phyloP scores from a whole-genome alignment of 768 basidiomycete genomes.

The Termitomyces sp. region DNA sequence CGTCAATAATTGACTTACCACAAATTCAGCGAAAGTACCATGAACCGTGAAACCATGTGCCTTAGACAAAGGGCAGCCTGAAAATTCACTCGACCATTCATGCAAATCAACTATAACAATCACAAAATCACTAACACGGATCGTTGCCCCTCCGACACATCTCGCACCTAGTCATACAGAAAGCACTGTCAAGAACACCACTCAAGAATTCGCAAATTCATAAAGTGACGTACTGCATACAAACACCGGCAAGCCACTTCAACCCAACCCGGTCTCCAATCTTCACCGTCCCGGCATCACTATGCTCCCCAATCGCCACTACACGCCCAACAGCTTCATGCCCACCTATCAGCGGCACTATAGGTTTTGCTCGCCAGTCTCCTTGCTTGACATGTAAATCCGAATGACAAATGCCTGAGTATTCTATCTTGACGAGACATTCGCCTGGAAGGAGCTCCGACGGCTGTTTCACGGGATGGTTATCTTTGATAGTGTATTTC shows the following conservation, averaged over 20 bases:
- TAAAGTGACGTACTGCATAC: conserved; percentile 25
- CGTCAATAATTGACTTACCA: conserved; percentile 25
- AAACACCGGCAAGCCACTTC: conserved; percentile 55
- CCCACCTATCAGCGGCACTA: conserved; percentile 60
- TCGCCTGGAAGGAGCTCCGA: conserved; percentile 53
- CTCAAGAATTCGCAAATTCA: neutral
- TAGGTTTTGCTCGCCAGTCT: conserved; percentile 48
- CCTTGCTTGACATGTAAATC: conserved; percentile 64
- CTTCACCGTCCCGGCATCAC: conserved; percentile 40
- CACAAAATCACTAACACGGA: conserved; percentile 17
- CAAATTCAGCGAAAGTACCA: conserved; percentile 68
- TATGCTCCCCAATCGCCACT: conserved; percentile 69
- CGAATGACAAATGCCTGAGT: conserved; percentile 63
- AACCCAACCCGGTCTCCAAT: conserved; percentile 75
- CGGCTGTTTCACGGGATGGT: conserved; percentile 53
- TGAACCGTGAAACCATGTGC: conserved; percentile 60
- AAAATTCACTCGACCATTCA: neutral
- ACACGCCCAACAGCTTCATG: conserved; percentile 78
- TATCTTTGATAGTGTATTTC: conserved; percentile 26
- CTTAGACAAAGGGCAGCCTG: conserved; percentile 41
- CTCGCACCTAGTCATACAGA: conserved; percentile 41
- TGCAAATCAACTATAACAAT: neutral
- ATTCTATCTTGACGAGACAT: conserved; percentile 67
- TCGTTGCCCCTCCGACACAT: conserved; percentile 67
- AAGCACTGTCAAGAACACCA: neutral